Base-by-base conservation (phyloP, 768 basidiomycete species). In the Collybiopsis luxurians region DNA sequence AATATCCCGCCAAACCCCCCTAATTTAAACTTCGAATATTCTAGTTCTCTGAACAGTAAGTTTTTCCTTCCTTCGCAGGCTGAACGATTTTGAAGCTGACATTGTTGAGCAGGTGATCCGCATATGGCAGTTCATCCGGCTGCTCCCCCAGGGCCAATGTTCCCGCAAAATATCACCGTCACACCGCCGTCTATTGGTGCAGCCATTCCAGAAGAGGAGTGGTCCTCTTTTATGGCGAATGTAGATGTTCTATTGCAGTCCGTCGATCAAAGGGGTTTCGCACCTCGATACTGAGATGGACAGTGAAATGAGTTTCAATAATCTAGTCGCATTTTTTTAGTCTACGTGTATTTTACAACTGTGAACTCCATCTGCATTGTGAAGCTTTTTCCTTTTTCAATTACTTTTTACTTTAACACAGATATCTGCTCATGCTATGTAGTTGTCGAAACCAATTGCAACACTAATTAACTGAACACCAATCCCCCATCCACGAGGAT, bases 401-500 rank as follows among this genome's bases (percentile, higher is more conserved):
- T n/a, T n/a, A n/a, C n/a, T n/a, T n/a, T n/a, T n/a, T n/a, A n/a
- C n/a, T n/a, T n/a, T n/a, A n/a, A n/a, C n/a, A n/a, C n/a, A n/a
- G n/a, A n/a, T n/a, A n/a, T n/a, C n/a, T n/a, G n/a, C n/a, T n/a
- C n/a, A n/a, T n/a, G n/a, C n/a, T n/a, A n/a, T n/a, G n/a, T n/a
- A n/a, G n/a, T n/a, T n/a, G n/a, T n/a, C n/a, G n/a, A n/a, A n/a
- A n/a, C n/a, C n/a, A n/a, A n/a, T n/a, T 38, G 17, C 17, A 17
- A 9, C 19, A 46, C 10, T 19, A 2, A 38, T 19, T 39, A 55
- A 21, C 27, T 55, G 36, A 48, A 55, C 9, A 55, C 45, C 15
- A 55, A 23, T 10, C 54, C 54, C 2, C 54, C 54, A 26, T 55
- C 44, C 30, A 59, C 54, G 4, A 55, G n/a, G 30, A 55, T 55